Conservation (phyloP, 169 alveolate species). For the Plasmodium malariae region DNA sequence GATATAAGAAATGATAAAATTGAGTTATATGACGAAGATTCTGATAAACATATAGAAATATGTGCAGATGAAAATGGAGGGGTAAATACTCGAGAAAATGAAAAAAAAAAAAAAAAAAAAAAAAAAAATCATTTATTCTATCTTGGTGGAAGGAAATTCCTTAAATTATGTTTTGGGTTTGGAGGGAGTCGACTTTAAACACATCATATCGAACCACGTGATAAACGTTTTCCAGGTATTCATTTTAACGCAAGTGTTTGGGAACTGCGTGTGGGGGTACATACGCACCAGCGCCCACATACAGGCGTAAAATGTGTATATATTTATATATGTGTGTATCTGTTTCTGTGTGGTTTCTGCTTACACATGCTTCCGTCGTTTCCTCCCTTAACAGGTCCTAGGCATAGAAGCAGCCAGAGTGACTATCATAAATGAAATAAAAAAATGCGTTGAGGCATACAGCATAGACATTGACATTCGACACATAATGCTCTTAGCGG, state of each 20-base stretch:
- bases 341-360: background rate
- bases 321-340: background rate
- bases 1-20: slow-evolving; percentile 40
- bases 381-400: slow-evolving; percentile 79
- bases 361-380: too few relatives aligned
- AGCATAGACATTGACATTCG: slow-evolving; percentile 95
- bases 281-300: background rate
- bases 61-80: slow-evolving; percentile 63
- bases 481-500: slow-evolving; percentile 97
- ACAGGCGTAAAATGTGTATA: slow-evolving; percentile 2
- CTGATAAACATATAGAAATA: slow-evolving; percentile 43
- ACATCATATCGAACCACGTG: slow-evolving; percentile 94
- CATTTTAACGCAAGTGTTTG: background rate
- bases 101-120: slow-evolving; percentile 79
- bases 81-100: slow-evolving; percentile 34
- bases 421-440: slow-evolving; percentile 95
- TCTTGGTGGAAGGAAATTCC: slow-evolving; percentile 96
- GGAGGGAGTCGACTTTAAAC: slow-evolving; percentile 92
- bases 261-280: background rate
- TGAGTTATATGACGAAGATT: slow-evolving; percentile 30
- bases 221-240: slow-evolving; percentile 92
- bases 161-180: slow-evolving; percentile 94
- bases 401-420: slow-evolving; percentile 98
- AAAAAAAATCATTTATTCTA: slow-evolving; percentile 83
- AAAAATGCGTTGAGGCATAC: slow-evolving; percentile 94